Base-by-base conservation (phyloP, 1,284 basidiomycete species). In the Trametes sp. region DNA sequence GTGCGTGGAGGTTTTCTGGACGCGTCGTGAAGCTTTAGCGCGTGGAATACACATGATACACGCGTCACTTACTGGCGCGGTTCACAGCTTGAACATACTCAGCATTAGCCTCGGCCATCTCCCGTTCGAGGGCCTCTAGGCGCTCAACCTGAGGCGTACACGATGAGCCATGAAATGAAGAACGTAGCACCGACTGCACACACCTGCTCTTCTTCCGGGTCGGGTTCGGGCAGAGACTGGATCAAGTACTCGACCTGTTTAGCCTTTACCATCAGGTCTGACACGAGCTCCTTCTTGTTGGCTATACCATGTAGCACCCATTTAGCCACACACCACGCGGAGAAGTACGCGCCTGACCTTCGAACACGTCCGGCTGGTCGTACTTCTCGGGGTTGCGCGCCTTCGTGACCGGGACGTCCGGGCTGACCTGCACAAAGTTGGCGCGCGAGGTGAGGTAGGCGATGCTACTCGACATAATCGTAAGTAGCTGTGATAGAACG, bases 231-330 rank as follows among this genome's bases (percentile, higher is more conserved):
- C 19, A 95, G 74, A 0, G 88, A 88, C 59, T 90, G 84, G 45
- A 95, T 92, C 51, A 95, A 82, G 67, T 86, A 88, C 69, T 95
- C 89, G 48, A 95, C 84, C 73, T 95, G 92, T 71, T 94, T 94
- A 19, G 92, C 92, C 72, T 95, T 94, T 35, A 87, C 82, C 46
- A 94, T 83, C 44, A 95, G 79, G 70, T 95, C 93, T 21, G 83
- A 80, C 4, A 93, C 90, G 19, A 95, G 86, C 74, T 94, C 92
- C 66, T 85, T 88, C 74, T 89, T 86, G 76, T 92, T 94, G 9
- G 86, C 92, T 94, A 69, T 42, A 46, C 44, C 46, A 8, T 29
- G 7, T n/a, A 24, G 38, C 5, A 21, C 19, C 23, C 36, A 24
- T 51, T 70, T 8, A 70, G 67, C 38, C 48, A 57, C 51, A 46